Evolutionary conservation across 1,139 yeast genomes (phyloP).

Genomic region (Trichomonascaceae sp.): DNA sequence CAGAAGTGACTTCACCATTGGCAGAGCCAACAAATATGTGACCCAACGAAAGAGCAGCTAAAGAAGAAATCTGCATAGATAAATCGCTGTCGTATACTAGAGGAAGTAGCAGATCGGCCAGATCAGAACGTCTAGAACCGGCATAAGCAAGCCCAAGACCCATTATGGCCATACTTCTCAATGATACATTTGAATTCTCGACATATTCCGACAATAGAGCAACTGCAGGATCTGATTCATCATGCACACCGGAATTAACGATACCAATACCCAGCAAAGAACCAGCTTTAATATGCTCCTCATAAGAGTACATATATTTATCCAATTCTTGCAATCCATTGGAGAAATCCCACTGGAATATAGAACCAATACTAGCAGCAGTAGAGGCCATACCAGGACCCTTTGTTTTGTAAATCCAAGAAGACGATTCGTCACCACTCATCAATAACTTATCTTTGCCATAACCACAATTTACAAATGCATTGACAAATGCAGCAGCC

Average conservation of each 20-base stretch:
- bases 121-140: conserved; percentile 85
- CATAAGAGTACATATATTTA: conserved; percentile 79
- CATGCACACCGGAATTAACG: conserved; percentile 90
- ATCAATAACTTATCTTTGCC: conserved; percentile 73
- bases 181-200: conserved; percentile 43
- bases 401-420: conserved; percentile 90
- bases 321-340: conserved; percentile 89
- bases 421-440: conserved; percentile 58
- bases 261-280: conserved; percentile 94
- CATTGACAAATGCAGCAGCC: conserved; percentile 92
- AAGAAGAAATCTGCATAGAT: conserved; percentile 71
- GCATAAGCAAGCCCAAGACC: conserved; percentile 96
- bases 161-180: conserved; percentile 75
- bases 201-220: conserved; percentile 78
- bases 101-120: conserved; percentile 73
- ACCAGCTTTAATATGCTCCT: conserved; percentile 90
- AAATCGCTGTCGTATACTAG: conserved; percentile 73
- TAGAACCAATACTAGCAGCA: conserved; percentile 86
- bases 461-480: conserved; percentile 85
- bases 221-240: conserved; percentile 90
- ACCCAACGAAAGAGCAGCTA: conserved; percentile 89
- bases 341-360: conserved; percentile 85
- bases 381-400: conserved; percentile 92
- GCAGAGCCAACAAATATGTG: conserved; percentile 95
- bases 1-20: conserved; percentile 87